Evolutionary conservation across 306 rosid species (phyloP), one percentile per base, ranked within the genome.

Genomic region (Geum urbanum): DNA sequence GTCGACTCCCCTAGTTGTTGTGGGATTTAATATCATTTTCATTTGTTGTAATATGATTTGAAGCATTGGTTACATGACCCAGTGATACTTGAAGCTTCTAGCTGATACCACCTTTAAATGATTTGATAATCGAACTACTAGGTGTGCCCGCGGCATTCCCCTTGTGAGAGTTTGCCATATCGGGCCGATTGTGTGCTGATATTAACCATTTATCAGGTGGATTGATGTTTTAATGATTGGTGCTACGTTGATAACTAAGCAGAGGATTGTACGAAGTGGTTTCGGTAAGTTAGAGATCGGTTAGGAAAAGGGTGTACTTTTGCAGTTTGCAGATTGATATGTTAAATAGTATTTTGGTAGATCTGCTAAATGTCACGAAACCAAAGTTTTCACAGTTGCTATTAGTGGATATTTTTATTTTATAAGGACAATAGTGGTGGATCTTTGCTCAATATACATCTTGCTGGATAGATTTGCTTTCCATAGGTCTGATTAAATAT

Each of bases 1-100:
- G 82, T 27, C 80, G 19, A 66, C 82, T 37, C 66, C 77, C 53
- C 55, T 57, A 5, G n/a, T 49, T 75, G 62, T 78, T 69, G 24
- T 45, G 20, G 58, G 63, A 37, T 43, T 66, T 35, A 1, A 43
- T 16, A 46, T 24, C 39, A 41, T 67, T 18, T 43, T 18, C 41
- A 43, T 60, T 24, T 69, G 41, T 27, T 1, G 9, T 5, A 12
- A 32, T 32, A 20, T 70, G 60, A 55, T 63, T n/a, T 8, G 50
- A 22, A 70, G 62, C 75, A 73, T 27, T 68, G 39, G 15, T 55
- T 35, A 59, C 48, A 47, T 73, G 74, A 22, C 49, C 77, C 79
- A 45, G 16, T 37, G 4, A 49, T 65, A 58, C 47, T 16, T 73
- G 80, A 60, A 20, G 55, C 73, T 65, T 62, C 37, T 37, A 60